Percentiles rank a stretch among this genome's conserved stretches.
phyloP scores from a whole-genome alignment of 2,329 filamentous ascomycete genomes.

The Nothomitra cinnamomea region DNA sequence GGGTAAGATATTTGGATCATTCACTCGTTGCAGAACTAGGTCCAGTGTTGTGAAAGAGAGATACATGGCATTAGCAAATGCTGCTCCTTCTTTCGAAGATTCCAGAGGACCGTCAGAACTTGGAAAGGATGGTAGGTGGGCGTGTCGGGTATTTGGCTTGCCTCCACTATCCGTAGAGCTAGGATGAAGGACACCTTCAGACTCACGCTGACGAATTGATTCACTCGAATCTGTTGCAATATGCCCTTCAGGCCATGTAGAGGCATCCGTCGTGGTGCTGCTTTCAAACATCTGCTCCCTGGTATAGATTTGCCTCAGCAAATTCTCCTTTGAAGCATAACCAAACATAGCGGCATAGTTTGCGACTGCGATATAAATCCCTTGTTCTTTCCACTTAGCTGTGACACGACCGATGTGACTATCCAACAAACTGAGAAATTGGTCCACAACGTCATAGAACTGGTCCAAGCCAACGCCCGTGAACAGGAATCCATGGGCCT shows the following conservation, averaged over 20 bases:
- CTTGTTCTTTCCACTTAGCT: conserved; percentile 37
- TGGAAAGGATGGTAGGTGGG: background rate
- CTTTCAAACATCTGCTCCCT: background rate
- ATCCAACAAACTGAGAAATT: conserved; percentile 39
- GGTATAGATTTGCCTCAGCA: background rate
- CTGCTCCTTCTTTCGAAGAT: background rate
- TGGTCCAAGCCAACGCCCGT: conserved; percentile 30
- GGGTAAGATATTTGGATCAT: conserved; percentile 41
- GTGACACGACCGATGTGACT: conserved; percentile 35
- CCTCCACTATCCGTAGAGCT: background rate
- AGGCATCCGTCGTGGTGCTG: background rate
- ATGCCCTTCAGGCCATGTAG: background rate
- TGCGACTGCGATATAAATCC: conserved; percentile 39
- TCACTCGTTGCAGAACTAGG: conserved; percentile 33
- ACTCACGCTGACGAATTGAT: background rate
- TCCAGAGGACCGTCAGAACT: background rate
- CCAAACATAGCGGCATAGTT: conserved; percentile 36
- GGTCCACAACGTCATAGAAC: conserved; percentile 27
- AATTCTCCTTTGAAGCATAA: conserved; percentile 32
- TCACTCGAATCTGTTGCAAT: background rate
- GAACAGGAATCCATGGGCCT: conserved; percentile 47
- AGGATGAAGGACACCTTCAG: background rate
- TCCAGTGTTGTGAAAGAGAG: conserved; percentile 29
- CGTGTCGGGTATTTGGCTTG: background rate
- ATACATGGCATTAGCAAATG: background rate